These are phyloP conservation scores for Lachancea fermentati DNA, from an alignment of 805 yeast genomes.

Conservation along the genomic window DNA sequence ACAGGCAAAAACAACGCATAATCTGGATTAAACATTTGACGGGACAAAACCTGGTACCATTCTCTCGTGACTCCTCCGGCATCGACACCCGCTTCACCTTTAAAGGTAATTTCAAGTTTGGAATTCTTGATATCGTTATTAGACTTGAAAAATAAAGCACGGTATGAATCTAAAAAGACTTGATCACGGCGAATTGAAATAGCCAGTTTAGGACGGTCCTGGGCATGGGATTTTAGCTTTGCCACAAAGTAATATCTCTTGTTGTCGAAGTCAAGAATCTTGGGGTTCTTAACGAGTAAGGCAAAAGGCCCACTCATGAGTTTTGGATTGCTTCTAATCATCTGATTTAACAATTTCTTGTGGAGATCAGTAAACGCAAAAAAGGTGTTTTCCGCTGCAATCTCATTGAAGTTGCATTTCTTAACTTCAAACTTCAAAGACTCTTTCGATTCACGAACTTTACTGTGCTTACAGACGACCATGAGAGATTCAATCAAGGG, in stretches of 20 bases:
- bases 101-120: slow-evolving; percentile 73
- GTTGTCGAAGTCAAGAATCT: slow-evolving; percentile 89
- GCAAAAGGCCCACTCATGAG: slow-evolving; percentile 95
- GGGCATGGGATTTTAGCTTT: slow-evolving; percentile 50
- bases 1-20: slow-evolving; percentile 90
- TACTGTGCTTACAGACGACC: slow-evolving; percentile 91
- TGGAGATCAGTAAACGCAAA: slow-evolving; percentile 86
- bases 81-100: slow-evolving; percentile 94
- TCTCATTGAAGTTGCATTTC: slow-evolving; percentile 60
- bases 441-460: slow-evolving; percentile 49
- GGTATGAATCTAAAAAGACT: slow-evolving; percentile 85
- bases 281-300: slow-evolving; percentile 79
- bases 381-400: slow-evolving; percentile 73
- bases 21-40: slow-evolving; percentile 95
- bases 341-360: slow-evolving; percentile 77
- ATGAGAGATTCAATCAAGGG: slow-evolving; percentile 88
- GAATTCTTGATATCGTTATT: slow-evolving; percentile 67
- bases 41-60: slow-evolving; percentile 90
- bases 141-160: slow-evolving; percentile 72
- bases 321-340: slow-evolving; percentile 87
- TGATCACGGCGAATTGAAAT: slow-evolving; percentile 79
- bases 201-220: slow-evolving; percentile 44
- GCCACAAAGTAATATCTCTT: slow-evolving; percentile 81
- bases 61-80: slow-evolving; percentile 98
- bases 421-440: slow-evolving; percentile 54